Percentiles rank a stretch among this genome's conserved stretches.
Evolutionary conservation across 2,329 filamentous ascomycete species (phyloP).

Genomic region (Talaromyces sp.): DNA sequence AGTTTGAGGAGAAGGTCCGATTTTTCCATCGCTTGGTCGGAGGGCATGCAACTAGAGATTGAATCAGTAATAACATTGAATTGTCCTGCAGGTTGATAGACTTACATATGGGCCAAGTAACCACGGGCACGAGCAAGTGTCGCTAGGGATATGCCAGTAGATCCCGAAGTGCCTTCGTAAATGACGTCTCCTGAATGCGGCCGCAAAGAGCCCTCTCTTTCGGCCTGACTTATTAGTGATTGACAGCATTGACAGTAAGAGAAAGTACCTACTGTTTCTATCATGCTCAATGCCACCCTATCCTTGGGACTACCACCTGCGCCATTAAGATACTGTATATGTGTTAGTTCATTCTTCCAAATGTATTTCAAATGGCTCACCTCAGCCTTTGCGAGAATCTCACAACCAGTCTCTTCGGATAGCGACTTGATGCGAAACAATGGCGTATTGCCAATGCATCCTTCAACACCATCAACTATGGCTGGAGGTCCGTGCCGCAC

Average conservation of each 20-base stretch:
- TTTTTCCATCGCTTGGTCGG: slow-evolving; percentile 86
- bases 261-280: slow-evolving; percentile 52
- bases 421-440: slow-evolving; percentile 82
- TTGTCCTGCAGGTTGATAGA: neutral
- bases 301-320: slow-evolving; percentile 94
- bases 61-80: neutral
- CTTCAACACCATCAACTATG: slow-evolving; percentile 78
- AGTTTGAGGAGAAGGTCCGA: slow-evolving; percentile 83
- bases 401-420: slow-evolving; percentile 80
- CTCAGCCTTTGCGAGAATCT: slow-evolving; percentile 90
- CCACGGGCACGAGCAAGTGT: slow-evolving; percentile 82
- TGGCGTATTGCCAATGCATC: slow-evolving; percentile 89
- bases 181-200: slow-evolving; percentile 87
- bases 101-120: slow-evolving; percentile 83
- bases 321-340: slow-evolving; percentile 75
- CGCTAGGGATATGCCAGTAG: slow-evolving; percentile 91
- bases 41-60: slow-evolving; percentile 73
- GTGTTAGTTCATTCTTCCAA: slow-evolving; percentile 16
- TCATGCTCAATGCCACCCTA: slow-evolving; percentile 87
- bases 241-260: no score
- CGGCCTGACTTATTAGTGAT: slow-evolving; percentile 54
- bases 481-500: slow-evolving; percentile 35
- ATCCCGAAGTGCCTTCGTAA: slow-evolving; percentile 95
- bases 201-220: slow-evolving; percentile 69
- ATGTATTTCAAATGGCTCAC: slow-evolving; percentile 33